Base-by-base conservation (phyloP, 2,329 filamentous ascomycete species). In the Ophiocordyceps australis region DNA sequence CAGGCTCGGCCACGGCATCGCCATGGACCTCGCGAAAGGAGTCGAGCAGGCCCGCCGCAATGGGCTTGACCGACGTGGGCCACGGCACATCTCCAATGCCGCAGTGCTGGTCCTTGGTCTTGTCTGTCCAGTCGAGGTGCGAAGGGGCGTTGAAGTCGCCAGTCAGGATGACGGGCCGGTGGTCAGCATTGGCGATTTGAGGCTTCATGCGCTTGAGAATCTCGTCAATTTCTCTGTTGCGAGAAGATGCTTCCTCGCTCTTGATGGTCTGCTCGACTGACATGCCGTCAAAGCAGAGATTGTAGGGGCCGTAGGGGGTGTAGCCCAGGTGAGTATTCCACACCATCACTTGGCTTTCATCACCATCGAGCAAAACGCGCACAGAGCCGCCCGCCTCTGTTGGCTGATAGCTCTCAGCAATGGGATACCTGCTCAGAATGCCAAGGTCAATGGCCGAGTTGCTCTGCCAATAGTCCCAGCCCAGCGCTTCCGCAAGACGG, bases 141-240 rank as follows among this genome's bases (percentile, higher is more conserved):
- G 54, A 57, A 0, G 54, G 53, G 1, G 54, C 50, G 32, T 56
- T 57, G 30, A 56, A 52, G 34, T 57, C 54, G 13, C 54, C 54
- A 1, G 47, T 38, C 2, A 57, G 28, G 17, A 57, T 30, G 1
- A 55, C 45, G 4, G 54, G 51, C 1, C 44, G 31, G 0, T 39
- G 35, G 14, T 49, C 40, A 0, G 47, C 36, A 14, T 46, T 31
- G 6, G 31, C 33, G 1, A 56, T 32, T 4, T 47, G 38, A 5
- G 27, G 29, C 19, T 39, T 26, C 43, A 56, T 56, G 4, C 35
- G 39, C 1, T 30, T 29, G 5, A 55, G 30, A 2, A 46, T 52
- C 11, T 45, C 40, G 25, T 33, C 35, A 29, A 55, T 53, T 30
- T 57, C 49, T 11, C 39, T 40, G 3, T 48, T 50, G 7, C 54